A percentile compares a stretch with the other conserved stretches of the same genome.
Evolutionary conservation across 2,329 filamentous ascomycete species (phyloP).

Genomic region (Xylariales sp.): DNA sequence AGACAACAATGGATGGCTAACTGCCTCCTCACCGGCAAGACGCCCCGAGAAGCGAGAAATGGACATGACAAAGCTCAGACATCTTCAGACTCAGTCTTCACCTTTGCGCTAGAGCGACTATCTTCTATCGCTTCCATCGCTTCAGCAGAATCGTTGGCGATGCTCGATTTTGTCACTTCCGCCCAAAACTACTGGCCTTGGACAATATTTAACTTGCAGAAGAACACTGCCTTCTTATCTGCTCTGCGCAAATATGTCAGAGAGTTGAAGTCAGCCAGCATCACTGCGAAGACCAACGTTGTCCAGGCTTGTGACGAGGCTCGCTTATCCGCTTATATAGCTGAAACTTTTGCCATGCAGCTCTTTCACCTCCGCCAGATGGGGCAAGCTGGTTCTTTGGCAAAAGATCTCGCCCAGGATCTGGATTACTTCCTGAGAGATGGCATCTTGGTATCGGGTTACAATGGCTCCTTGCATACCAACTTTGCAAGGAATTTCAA

Average conservation of each 20-base stretch:
- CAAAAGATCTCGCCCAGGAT: conserved; percentile 68
- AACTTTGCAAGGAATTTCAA: conserved; percentile 85
- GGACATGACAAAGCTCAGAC: conserved; percentile 46
- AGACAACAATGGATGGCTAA: conserved; percentile 96
- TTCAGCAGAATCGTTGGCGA: conserved; percentile 62
- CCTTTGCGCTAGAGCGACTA: conserved; percentile 68
- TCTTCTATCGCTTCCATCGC: conserved; percentile 60
- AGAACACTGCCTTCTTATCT: conserved; percentile 68
- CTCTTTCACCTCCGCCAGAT: conserved; percentile 80
- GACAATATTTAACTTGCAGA: conserved; percentile 77
- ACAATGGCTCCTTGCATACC: conserved; percentile 81
- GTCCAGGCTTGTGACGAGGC: conserved; percentile 58
- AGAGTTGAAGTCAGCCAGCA: conserved; percentile 45
- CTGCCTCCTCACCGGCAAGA: conserved; percentile 83
- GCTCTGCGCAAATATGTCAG: conserved; percentile 68
- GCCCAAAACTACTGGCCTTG: conserved; percentile 95
- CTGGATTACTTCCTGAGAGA: conserved; percentile 77
- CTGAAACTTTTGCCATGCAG: conserved; percentile 87
- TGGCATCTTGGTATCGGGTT: conserved; percentile 72
- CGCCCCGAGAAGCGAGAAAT: conserved; percentile 71
- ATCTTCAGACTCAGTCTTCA: conserved; percentile 62
- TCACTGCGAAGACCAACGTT: conserved; percentile 51
- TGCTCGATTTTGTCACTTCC: conserved; percentile 81
- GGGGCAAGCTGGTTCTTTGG: conserved; percentile 59
- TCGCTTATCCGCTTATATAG: conserved; percentile 73